Evolutionary conservation across 2,329 filamentous ascomycete species (phyloP), one percentile per base, ranked within the genome.

Genomic region (Stemphylium vesicarium): DNA sequence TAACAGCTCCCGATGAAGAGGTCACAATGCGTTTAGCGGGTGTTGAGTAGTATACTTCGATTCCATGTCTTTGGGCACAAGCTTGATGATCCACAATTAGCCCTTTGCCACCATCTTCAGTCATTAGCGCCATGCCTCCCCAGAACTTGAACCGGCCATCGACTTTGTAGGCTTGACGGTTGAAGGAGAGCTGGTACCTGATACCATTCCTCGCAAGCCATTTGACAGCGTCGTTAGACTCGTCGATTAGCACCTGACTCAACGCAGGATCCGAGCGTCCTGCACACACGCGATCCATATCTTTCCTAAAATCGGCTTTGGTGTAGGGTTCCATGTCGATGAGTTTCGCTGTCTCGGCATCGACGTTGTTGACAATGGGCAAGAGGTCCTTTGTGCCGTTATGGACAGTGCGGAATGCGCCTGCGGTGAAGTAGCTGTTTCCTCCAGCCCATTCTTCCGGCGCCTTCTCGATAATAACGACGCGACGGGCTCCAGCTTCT

Each of bases 341-440:
- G 31, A 74, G 79, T 3, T 73, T 61, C 0, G 81, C 78, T 26
- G 78, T 75, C 0, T 79, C 77, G 0, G 69, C 43, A 36, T 48
- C 29, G 1, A 85, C 81, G 57, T 88, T 88, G 66, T 84, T 85
- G 42, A 89, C 84, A 4, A 89, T 65, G 0, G 85, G 84, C 0
- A 88, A 72, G 0, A 90, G 63, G 62, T 88, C 86, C 0, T 66
- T 10, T 0, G 87, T 75, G 0, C 87, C 87, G 6, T 65, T 50
- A 63, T 88, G 84, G 1, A 77, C 80, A 1, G 81, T 85, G 6
- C 88, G 82, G 66, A 83, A 87, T 2, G 85, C 86, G 1, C 85
- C 87, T 0, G 87, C 86, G 0, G 86, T 88, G 74, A 88, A 89
- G 65, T 82, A 88, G 0, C 80, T 80, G 65, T 89, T 89, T 1